Evolutionary conservation across 805 yeast species (phyloP), one percentile per base, ranked within the genome.

Genomic region (Ascoidea asiatica): DNA sequence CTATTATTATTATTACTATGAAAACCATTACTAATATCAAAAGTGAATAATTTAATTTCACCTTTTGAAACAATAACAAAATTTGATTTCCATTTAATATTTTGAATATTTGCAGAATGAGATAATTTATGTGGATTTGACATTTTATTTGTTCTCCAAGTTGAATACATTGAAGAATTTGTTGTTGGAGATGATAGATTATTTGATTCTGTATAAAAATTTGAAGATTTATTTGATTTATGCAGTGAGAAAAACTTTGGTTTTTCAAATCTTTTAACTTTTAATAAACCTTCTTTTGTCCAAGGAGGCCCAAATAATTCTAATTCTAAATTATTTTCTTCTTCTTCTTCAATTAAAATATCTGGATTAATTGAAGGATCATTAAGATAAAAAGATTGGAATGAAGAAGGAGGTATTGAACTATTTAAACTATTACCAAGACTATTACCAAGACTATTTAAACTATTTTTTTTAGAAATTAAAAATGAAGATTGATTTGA

Each of bases 271-370:
- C 40, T 44, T 33, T 49, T 49, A 18, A 47, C 41, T 47, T 72
- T 66, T 51, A 79, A 64, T 36, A 82, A 54, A 1, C 92, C 90
- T 60, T 82, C 90, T 55, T 82, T 79, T 46, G 79, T 69, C 76
- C 85, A 82, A 1, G 92, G 90, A 1, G 89, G 77, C 1, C 90
- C 90, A 43, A 70, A 70, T 40, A 77, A 64, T 53, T 79, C 88
- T 46, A 81, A 63, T 37, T 73, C 73, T 50, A 73, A 67, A 57
- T 81, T 87, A 46, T 68, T 70, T 29, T 69, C 69, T 50, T 71
- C 70, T 51, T 63, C 67, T 21, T 56, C 52, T n/a, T 42, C 43
- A 21, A 29, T 8, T 8, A 29, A 15, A 29, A 29, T 29, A 29
- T 29, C 35, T 29, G 35, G 35, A 29, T 29, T 29, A 15, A 29